Conservation (phyloP, 176 grass and related monocot species). For the Paspalum notatum region DNA sequence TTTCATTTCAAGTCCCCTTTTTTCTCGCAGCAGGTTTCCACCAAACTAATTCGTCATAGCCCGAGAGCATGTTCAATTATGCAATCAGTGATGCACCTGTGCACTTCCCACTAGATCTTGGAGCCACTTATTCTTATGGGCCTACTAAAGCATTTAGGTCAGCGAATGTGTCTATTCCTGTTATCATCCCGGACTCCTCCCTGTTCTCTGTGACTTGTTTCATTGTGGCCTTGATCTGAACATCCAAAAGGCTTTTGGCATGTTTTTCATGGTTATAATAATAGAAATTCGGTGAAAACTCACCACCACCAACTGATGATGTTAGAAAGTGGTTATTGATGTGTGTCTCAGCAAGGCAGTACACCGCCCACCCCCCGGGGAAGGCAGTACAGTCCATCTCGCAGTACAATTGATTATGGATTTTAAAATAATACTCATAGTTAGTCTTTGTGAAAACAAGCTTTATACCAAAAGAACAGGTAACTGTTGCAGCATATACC, state of each 20-base stretch:
- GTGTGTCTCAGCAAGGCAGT: not conserved
- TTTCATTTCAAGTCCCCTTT: conserved; percentile 9
- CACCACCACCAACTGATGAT: conserved; percentile 15
- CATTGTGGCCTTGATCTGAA: not conserved
- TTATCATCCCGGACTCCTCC: too few relatives aligned
- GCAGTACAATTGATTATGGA: conserved; percentile 32
- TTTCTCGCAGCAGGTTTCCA: conserved; percentile 17
- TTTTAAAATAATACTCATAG: conserved; percentile 4
- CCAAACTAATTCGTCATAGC: conserved; percentile 17
- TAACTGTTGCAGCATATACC: conserved; percentile 37
- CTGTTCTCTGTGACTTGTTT: conserved; percentile 1
- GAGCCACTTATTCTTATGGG: conserved; percentile 32
- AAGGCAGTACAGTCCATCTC: not conserved
- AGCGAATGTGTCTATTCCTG: conserved; percentile 12
- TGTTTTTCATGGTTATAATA: not conserved
- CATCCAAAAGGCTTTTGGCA: not conserved
- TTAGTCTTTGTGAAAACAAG: conserved; percentile 13
- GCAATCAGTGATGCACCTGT: conserved; percentile 26
- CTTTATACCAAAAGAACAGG: conserved; percentile 15
- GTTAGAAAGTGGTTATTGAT: not conserved
- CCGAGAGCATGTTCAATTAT: conserved; percentile 29
- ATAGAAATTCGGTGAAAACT: conserved; percentile 17
- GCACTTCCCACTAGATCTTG: conserved; percentile 43
- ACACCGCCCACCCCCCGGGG: not conserved
- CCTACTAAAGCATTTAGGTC: conserved; percentile 44